Percentiles rank a stretch among this genome's conserved stretches.
phyloP scores from a whole-genome alignment of 2,329 filamentous ascomycete species.

The Orbilia quercus region DNA sequence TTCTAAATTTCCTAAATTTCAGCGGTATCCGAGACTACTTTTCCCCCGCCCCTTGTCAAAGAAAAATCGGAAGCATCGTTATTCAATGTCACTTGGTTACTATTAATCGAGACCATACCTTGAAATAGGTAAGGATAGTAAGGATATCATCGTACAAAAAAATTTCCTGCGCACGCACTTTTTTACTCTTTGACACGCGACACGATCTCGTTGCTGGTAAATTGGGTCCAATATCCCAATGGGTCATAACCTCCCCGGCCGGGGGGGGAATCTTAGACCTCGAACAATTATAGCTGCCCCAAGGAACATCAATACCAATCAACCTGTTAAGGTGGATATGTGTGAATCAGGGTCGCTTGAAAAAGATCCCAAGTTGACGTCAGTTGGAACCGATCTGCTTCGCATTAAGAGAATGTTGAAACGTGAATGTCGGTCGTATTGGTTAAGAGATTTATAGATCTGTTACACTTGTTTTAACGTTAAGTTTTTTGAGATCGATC shows the following conservation, averaged over 20 bases:
- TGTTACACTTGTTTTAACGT: no score
- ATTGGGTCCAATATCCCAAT: background rate
- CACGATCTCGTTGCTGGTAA: background rate
- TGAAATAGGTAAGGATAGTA: no score
- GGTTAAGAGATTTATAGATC: no score
- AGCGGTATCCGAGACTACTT: no score
- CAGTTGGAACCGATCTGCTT: constrained; percentile 25
- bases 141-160: constrained; percentile 10
- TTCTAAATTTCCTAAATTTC: no score
- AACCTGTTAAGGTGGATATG: constrained; percentile 12
- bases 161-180: background rate
- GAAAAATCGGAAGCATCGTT: no score
- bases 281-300: background rate
- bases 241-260: background rate
- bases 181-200: background rate
- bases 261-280: constrained; percentile 1
- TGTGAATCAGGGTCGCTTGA: constrained; percentile 48
- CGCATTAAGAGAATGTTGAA: background rate
- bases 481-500: no score
- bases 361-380: constrained; percentile 41
- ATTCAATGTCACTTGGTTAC: no score
- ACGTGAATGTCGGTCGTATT: constrained; percentile 2
- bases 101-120: no score
- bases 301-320: no score
- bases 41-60: no score